A percentile compares a stretch with the other conserved stretches of the same genome.
phyloP scores from a whole-genome alignment of 495 filamentous ascomycete genomes.

The Neurospora sp. region DNA sequence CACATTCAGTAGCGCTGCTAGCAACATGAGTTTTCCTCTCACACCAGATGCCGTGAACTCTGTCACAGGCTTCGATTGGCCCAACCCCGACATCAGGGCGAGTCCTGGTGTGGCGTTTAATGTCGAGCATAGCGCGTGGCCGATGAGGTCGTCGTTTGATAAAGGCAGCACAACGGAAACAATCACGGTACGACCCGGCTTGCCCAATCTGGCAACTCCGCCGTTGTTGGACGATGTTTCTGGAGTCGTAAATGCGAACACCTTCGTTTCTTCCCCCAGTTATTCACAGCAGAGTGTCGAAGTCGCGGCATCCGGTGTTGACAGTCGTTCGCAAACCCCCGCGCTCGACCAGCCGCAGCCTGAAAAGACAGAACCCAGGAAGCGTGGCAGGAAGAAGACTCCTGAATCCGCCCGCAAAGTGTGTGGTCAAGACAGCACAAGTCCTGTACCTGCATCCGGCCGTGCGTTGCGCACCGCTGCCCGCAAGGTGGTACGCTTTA shows the following conservation, averaged over 20 bases:
- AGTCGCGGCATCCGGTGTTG: not conserved
- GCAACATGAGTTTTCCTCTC: not conserved
- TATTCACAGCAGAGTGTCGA: not conserved
- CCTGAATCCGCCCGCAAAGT: not conserved
- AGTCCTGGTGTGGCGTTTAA: not conserved
- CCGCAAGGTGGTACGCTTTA: not conserved
- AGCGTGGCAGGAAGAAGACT: not conserved
- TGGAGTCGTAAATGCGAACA: not conserved
- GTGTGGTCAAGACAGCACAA: not conserved
- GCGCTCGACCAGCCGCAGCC: not conserved
- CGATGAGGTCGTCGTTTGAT: not conserved
- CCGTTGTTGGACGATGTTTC: not conserved
- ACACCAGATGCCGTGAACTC: not conserved
- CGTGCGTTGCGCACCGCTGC: constrained; percentile 8
- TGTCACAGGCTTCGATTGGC: not conserved
- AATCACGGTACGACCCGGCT: not conserved
- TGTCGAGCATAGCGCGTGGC: not conserved
- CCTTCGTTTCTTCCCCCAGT: not conserved
- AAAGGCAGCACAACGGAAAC: not conserved
- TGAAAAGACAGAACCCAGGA: not conserved
- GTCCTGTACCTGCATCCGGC: not conserved
- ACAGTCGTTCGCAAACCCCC: not conserved
- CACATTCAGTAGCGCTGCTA: not conserved
- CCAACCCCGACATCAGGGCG: not conserved
- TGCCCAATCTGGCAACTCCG: not conserved